phyloP scores from a whole-genome alignment of 2,329 filamentous ascomycete species.

The Thielaviopsis ethacetica region DNA sequence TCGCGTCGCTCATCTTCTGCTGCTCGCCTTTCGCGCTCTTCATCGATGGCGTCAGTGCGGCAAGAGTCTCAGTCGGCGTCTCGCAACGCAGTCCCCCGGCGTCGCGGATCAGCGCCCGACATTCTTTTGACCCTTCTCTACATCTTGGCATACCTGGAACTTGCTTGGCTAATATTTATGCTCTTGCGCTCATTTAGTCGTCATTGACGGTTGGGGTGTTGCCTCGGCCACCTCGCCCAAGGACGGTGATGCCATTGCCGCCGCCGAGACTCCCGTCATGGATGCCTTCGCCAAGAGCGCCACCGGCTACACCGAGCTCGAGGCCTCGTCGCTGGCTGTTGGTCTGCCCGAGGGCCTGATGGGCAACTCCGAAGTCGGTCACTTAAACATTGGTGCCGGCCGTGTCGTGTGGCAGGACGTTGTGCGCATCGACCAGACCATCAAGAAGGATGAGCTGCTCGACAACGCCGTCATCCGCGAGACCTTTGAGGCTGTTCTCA shows the following conservation, averaged over 20 bases:
- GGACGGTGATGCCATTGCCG: slow-evolving; percentile 87
- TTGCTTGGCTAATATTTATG: slow-evolving; percentile 43
- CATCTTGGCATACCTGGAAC: slow-evolving; percentile 38
- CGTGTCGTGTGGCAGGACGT: slow-evolving; percentile 98
- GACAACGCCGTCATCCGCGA: slow-evolving; percentile 61
- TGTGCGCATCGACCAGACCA: slow-evolving; percentile 84
- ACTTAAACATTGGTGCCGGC: slow-evolving; percentile 95
- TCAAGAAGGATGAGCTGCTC: slow-evolving; percentile 70
- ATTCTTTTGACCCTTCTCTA: slow-evolving; percentile 31
- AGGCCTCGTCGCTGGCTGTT: slow-evolving; percentile 89
- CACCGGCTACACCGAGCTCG: slow-evolving; percentile 79
- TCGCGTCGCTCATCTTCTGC: not conserved
- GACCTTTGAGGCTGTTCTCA: slow-evolving; percentile 64
- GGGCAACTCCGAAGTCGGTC: slow-evolving; percentile 97
- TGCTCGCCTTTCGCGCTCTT: not conserved
- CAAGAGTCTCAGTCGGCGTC: slow-evolving; percentile 6
- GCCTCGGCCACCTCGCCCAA: slow-evolving; percentile 64
- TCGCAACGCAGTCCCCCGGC: not conserved
- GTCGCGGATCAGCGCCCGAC: slow-evolving; percentile 1
- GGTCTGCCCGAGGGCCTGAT: slow-evolving; percentile 93
- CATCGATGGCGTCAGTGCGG: not conserved
- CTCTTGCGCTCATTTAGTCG: slow-evolving; percentile 49
- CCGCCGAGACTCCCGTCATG: slow-evolving; percentile 88
- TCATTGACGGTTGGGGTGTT: slow-evolving; percentile 98
- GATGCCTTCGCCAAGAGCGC: slow-evolving; percentile 70